phyloP scores from a whole-genome alignment of 768 basidiomycete genomes.

The Suillus weaverae region DNA sequence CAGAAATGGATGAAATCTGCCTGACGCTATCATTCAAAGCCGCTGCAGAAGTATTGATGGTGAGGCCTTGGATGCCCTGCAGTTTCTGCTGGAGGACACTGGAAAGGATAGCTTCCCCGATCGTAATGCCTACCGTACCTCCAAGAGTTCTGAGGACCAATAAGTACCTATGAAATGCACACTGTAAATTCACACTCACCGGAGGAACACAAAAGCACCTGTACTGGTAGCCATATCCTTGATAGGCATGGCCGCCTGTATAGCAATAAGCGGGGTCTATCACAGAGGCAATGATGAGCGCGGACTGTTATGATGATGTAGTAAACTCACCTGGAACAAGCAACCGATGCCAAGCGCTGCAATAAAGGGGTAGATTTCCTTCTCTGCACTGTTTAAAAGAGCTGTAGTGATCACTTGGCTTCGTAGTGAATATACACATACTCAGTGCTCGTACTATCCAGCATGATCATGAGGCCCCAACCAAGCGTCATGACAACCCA shows the following conservation, averaged over 20 bases:
- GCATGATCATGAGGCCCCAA: constrained; percentile 38
- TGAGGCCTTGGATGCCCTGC: constrained; percentile 16
- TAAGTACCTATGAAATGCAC: constrained; percentile 1
- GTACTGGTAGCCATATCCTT: constrained; percentile 46
- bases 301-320: neutral
- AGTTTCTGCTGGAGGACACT: constrained; percentile 40
- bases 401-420: neutral
- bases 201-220: constrained; percentile 35
- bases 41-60: constrained; percentile 42
- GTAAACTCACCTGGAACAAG: constrained; percentile 31
- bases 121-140: constrained; percentile 71
- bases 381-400: constrained; percentile 22
- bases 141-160: constrained; percentile 55
- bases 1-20: constrained; percentile 37
- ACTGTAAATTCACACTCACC: constrained; percentile 15
- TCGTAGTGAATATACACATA: constrained; percentile 12
- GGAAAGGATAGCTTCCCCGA: constrained; percentile 71
- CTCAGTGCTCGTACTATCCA: constrained; percentile 33
- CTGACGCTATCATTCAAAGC: constrained; percentile 49
- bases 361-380: constrained; percentile 35
- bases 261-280: constrained; percentile 33
- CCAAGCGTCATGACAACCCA: constrained; percentile 34
- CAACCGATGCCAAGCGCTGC: constrained; percentile 35
- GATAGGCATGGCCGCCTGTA: constrained; percentile 49
- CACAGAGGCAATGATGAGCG: neutral